Evolutionary conservation across 306 rosid genomes (phyloP).

Genomic region (Citrullus amarus): DNA sequence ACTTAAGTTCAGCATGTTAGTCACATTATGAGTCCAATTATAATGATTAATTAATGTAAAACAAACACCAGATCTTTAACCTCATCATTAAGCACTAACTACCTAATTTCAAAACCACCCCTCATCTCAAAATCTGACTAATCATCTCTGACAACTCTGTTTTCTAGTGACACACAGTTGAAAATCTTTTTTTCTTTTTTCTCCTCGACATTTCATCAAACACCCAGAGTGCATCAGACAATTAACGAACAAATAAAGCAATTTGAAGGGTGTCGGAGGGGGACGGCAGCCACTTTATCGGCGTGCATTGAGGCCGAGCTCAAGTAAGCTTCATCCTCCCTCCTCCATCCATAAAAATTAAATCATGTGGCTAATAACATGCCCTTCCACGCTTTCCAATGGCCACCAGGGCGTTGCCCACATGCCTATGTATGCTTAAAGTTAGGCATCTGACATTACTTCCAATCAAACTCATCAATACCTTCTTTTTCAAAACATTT

Average conservation of each 20-base stretch:
- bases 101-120: not conserved
- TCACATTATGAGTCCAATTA: not conserved
- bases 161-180: not conserved
- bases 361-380: not conserved
- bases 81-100: constrained; percentile 3
- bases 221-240: not conserved
- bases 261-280: constrained; percentile 7
- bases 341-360: not conserved
- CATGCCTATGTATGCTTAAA: constrained; percentile 54
- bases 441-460: constrained; percentile 34
- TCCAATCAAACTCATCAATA: constrained; percentile 15
- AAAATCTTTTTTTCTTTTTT: not conserved
- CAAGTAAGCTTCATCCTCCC: not conserved
- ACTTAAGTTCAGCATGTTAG: constrained; percentile 3
- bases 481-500: not conserved
- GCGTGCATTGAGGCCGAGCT: constrained; percentile 27
- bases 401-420: constrained; percentile 13
- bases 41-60: constrained; percentile 1
- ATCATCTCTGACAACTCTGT: not conserved
- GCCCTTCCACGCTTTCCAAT: constrained; percentile 15
- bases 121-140: not conserved
- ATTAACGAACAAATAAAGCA: not conserved
- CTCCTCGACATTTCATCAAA: not conserved
- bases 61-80: not conserved
- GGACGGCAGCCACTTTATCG: constrained; percentile 26